Base-by-base conservation (phyloP, 2,329 filamentous ascomycete species). In the Diaporthe sp. region DNA sequence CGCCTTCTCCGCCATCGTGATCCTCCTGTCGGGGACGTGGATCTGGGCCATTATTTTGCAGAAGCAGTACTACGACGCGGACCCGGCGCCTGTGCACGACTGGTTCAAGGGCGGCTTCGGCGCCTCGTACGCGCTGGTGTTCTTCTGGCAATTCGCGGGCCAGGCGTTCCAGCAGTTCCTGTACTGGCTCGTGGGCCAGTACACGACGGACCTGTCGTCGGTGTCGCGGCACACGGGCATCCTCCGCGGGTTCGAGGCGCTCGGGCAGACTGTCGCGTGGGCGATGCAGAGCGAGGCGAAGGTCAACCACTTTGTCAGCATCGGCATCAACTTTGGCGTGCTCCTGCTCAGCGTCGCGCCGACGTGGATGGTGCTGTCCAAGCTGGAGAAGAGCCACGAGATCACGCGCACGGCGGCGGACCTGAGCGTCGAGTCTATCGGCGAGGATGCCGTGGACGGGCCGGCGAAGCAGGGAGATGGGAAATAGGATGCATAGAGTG, bases 71-170 rank as follows among this genome's bases (percentile, higher is more conserved):
- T 82, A 81, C 74, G 79, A 79, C 42, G 77, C 76, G 10, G 68
- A 76, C 28, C 68, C 75, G 28, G n/a, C 76, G n/a, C 80, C 80
- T 17, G 77, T 81, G 1, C 81, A 79, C 55, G 80, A 82, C 75
- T 82, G 80, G 80, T 82, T 82, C 75, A 73, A 71, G 64, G 78
- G 90, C 78, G 89, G 91, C 79, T 90, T 89, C 1, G 86, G 88
- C 77, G 92, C 91, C 19, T 93, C 89, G 47, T 93, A 92, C 1
- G 89, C 89, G 0, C 90, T 90, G 80, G 95, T 90, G 30, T 78
- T 78, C 77, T 93, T 89, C n/a, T 94, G 94, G 50, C 93, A 92
- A 77, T 93, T 90, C 66, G 80, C 76, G 7, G 80, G 80, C 28
- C 80, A 82, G 75, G 80, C 80, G 1, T 82, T 81, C 75, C 80